Evolutionary conservation across 1,284 basidiomycete species (phyloP), one percentile per base, ranked within the genome.

Genomic region (Marasmius oreades): DNA sequence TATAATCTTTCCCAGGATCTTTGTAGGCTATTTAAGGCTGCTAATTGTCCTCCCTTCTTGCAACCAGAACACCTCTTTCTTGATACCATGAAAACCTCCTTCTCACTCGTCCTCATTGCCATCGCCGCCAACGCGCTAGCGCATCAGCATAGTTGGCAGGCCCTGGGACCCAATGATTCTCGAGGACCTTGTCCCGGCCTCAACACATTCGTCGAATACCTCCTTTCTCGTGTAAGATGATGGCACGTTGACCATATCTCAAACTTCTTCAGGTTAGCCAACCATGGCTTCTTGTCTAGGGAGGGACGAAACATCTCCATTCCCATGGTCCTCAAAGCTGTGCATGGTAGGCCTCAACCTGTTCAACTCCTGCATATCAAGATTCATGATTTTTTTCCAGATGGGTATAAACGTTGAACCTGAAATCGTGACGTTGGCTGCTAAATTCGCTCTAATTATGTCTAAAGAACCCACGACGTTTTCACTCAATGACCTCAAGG

Each of bases 201-300:
- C n/a, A 64, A 61, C 43, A 61, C 54, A 54, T 56, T 33, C 5
- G 56, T 44, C 11, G 39, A 18, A 4, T 10, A 31, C 39, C 5
- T n/a, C 16, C 39, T 31, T 34, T 14, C 33, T n/a, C n/a, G n/a
- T n/a, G n/a, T n/a, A n/a, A n/a, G 31, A 18, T n/a, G 11, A 24
- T 47, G 12, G 12, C 14, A 1, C 14, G 28, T 10, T 31, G 10
- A 31, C 28, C 42, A 23, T 26, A 14, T 33, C n/a, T 34, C 23
- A 20, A 16, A 31, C n/a, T 23, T 11, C 2, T 22, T 44, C 48
- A 64, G 61, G 6, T 51, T 65, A 8, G 64, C 64, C 11, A 65
- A 65, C 33, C 64, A 65, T 39, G 62, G 61, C 5, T 65, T 61
- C 50, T 43, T 65, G n/a, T 58, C 61, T 14, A 53, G 62, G 14